Evolutionary conservation across 2,329 filamentous ascomycete genomes (phyloP).

Genomic region (Periconia sp.): DNA sequence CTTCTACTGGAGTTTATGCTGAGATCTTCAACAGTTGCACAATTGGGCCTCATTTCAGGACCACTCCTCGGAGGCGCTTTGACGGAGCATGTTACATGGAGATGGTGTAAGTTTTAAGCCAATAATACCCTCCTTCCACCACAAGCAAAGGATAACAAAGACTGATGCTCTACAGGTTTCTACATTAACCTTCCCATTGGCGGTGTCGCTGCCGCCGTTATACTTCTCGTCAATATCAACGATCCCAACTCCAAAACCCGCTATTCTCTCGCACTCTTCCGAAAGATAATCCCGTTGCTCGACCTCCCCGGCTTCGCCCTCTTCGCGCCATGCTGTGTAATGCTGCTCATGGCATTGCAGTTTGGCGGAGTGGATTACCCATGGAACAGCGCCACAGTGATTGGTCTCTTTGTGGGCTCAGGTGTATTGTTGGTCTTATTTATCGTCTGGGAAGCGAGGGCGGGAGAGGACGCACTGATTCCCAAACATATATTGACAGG

Average conservation of each 20-base stretch:
- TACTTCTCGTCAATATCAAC: constrained; percentile 31
- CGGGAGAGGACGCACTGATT: constrained; percentile 37
- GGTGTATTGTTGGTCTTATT: constrained; percentile 32
- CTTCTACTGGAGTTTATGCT: constrained; percentile 33
- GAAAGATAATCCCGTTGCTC: constrained; percentile 11
- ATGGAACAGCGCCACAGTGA: constrained; percentile 34
- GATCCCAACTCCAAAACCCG: constrained; percentile 1
- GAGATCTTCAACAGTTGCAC: constrained; percentile 37
- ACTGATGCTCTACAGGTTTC: constrained; percentile 12
- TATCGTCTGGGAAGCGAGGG: constrained; percentile 33
- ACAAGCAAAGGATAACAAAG: background rate
- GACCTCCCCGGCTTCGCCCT: constrained; percentile 19
- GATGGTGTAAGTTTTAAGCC: constrained; percentile 35
- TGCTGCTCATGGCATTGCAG: constrained; percentile 16
- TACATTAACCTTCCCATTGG: constrained; percentile 53
- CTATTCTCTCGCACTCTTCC: constrained; percentile 6
- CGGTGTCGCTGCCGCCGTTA: constrained; percentile 31
- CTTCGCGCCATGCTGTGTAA: constrained; percentile 10
- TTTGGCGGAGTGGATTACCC: constrained; percentile 31
- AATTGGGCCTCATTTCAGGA: constrained; percentile 33
- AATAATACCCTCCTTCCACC: background rate
- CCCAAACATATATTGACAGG: constrained; percentile 18
- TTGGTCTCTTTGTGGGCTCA: constrained; percentile 38
- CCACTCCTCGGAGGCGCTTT: constrained; percentile 45
- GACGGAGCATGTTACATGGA: constrained; percentile 39